Evolutionary conservation across 768 basidiomycete species (phyloP), one percentile per base, ranked within the genome.

Genomic region (Clathrus columnatus): DNA sequence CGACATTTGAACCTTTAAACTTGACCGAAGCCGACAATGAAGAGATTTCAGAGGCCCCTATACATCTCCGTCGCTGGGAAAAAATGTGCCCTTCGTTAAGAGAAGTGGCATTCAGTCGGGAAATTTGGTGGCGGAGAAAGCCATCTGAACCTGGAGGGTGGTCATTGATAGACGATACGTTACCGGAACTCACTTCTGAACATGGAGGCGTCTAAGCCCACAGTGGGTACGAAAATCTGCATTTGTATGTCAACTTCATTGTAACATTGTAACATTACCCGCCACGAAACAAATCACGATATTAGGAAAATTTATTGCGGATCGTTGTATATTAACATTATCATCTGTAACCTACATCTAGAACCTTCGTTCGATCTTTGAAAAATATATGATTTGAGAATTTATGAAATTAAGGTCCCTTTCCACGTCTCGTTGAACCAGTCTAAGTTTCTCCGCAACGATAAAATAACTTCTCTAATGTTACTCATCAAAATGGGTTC

Each of bases 401-500:
- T n/a, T n/a, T n/a, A n/a, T n/a, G n/a, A n/a, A n/a, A n/a, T n/a
- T n/a, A n/a, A n/a, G n/a, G n/a, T n/a, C n/a, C n/a, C n/a, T n/a
- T n/a, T n/a, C n/a, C n/a, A n/a, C n/a, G n/a, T n/a, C n/a, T n/a
- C n/a, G n/a, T n/a, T n/a, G n/a, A n/a, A n/a, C n/a, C n/a, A n/a
- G n/a, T n/a, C n/a, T n/a, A n/a, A n/a, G n/a, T n/a, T n/a, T n/a
- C n/a, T n/a, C n/a, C n/a, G n/a, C n/a, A n/a, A n/a, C n/a, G n/a
- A n/a, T n/a, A n/a, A n/a, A n/a, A n/a, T n/a, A n/a, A n/a, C n/a
- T n/a, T n/a, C n/a, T n/a, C n/a, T n/a, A n/a, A n/a, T n/a, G n/a
- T n/a, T n/a, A n/a, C n/a, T n/a, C n/a, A 61, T 69, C 49, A 89
- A 69, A 1, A 82, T 69, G 24, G 73, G 73, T 60, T 84, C 84